A percentile compares a stretch with the other conserved stretches of the same genome.
phyloP scores from a whole-genome alignment of 306 rosid species.

The Bauhinia variegata region DNA sequence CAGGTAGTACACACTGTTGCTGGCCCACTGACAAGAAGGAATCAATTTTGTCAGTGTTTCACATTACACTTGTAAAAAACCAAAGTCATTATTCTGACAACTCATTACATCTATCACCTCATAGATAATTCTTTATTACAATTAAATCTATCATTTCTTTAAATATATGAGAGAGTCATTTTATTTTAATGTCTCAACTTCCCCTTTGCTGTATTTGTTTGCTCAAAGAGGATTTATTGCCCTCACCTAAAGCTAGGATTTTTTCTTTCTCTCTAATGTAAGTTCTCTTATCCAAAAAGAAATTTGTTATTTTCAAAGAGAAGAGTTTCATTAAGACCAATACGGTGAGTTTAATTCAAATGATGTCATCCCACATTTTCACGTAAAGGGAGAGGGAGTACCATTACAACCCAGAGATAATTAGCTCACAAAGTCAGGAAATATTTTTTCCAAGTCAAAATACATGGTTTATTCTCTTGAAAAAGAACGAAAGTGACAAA shows the following conservation, averaged over 20 bases:
- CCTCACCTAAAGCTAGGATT: too few species aligned
- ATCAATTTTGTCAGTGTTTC: constrained; percentile 45
- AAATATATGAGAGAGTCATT: too few species aligned
- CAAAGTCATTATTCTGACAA: constrained; percentile 21
- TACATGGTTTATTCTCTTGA: constrained; percentile 17
- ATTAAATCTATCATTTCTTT: too few species aligned
- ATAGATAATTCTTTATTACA: constrained; percentile 10
- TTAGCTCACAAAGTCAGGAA: constrained; percentile 6
- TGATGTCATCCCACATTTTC: constrained; percentile 18
- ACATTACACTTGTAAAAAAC: constrained; percentile 31
- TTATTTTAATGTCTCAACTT: too few species aligned
- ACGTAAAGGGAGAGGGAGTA: constrained; percentile 15
- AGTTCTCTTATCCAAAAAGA: too few species aligned
- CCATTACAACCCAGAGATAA: constrained; percentile 6
- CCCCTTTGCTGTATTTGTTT: too few species aligned
- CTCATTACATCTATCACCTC: constrained; percentile 9
- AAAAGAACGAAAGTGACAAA: constrained; percentile 28
- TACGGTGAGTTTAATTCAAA: not conserved
- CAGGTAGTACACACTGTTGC: constrained; percentile 97
- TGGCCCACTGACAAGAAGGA: constrained; percentile 84
- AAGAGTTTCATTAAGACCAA: too few species aligned
- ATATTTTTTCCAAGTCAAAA: not conserved
- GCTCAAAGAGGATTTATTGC: too few species aligned
- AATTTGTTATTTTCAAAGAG: too few species aligned
- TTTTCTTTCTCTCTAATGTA: too few species aligned